Evolutionary conservation across 208 protist species (phyloP), one percentile per base, ranked within the genome.

Genomic region (Leishmania turanica): DNA sequence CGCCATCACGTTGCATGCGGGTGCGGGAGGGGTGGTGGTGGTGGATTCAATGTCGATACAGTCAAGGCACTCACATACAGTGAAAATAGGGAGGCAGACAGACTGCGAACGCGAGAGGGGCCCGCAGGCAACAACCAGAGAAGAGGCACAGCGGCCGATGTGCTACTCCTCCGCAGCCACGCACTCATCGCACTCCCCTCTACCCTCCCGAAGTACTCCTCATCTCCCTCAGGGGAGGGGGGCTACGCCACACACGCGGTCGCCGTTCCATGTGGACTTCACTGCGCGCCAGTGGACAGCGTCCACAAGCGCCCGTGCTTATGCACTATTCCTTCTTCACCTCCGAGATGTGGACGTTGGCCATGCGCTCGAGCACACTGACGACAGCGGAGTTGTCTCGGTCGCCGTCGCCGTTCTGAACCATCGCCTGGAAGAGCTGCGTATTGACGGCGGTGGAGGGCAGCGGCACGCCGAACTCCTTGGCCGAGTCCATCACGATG

Each of bases 381-480:
- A 99, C 88, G 24, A 99, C 92, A 8, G 97, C 95, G 53, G 98
- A 96, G 84, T 98, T 99, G 76, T 98, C 98, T 37, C 91, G 83
- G n/a, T 98, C 91, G 9, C 94, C 97, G 45, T 98, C 90, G 11
- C 96, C 96, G 75, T 97, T 83, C 81, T 95, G 89, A 60, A 96
- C 84, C 90, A 99, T 94, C 9, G 94, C 89, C 82, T 96, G 89
- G 84, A 98, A 99, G 34, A 99, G 90, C 78, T 98, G 93, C 40
- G 96, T 81, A 51, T 98, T 97, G 24, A 98, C 88, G 21, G 95
- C 91, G 15, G 98, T 96, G 74, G 89, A 90, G 17, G 98, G 98
- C 73, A 99, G 79, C 37, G 92, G 91, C 17, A 96, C 89, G 27
- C 94, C 90, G 80, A 98, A 98, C 80, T 96, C 89, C 77, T 89